Evolutionary conservation across 73 alveolate genomes (phyloP), one percentile per base, ranked within the genome.

Genomic region (Symbiodinium natans): DNA sequence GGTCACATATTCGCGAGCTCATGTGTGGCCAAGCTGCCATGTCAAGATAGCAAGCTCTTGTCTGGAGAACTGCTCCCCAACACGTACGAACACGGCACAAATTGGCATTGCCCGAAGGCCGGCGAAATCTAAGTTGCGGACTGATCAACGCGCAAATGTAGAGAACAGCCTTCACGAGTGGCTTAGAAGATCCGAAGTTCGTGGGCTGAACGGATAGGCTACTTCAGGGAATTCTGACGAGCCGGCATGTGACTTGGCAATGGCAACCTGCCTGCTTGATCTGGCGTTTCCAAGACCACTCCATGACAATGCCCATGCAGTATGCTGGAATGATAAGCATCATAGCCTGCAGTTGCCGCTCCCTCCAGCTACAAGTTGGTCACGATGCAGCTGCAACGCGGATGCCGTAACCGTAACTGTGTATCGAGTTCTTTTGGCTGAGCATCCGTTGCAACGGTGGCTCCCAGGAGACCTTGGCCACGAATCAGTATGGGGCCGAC

Each of bases 321-420:
- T 90, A 90, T 33, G 97, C 97, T 2, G 97, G 97, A 19, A 90
- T 73, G 80, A 90, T 42, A 77, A 90, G 83, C 97, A 90, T 90
- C 97, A 90, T 90, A n/a, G 97, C 94, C 94, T 87, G 29, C n/a
- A n/a, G n/a, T n/a, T n/a, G n/a, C n/a, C n/a, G n/a, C n/a, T n/a
- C n/a, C n/a, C n/a, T n/a, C n/a, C n/a, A n/a, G n/a, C n/a, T n/a
- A n/a, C n/a, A n/a, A n/a, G n/a, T n/a, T n/a, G n/a, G n/a, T n/a
- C n/a, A n/a, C n/a, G n/a, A n/a, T n/a, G n/a, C n/a, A n/a, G n/a
- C n/a, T n/a, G n/a, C n/a, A n/a, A n/a, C n/a, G n/a, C n/a, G n/a
- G n/a, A n/a, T n/a, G n/a, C n/a, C n/a, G n/a, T n/a, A n/a, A n/a
- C n/a, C n/a, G n/a, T n/a, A n/a, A n/a, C n/a, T n/a, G n/a, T n/a